Percentiles rank a stretch among this genome's conserved stretches.
Evolutionary conservation across 202 grass and related monocot species (phyloP).

Genomic region (Zizania palustris): DNA sequence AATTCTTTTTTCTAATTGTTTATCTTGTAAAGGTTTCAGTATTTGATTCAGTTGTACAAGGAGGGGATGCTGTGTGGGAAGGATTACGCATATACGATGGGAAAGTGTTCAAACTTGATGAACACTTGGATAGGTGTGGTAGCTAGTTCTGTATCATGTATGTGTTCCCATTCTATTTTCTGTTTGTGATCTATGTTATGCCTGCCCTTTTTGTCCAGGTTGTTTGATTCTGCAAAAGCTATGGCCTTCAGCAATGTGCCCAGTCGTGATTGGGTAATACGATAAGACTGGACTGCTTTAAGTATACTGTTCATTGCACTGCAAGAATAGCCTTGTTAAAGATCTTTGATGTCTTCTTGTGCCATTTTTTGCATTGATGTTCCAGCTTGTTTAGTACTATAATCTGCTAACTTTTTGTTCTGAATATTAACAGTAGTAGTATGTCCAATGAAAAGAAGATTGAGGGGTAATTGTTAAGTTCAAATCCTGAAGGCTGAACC

Average conservation of each 20-base stretch:
- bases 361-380: not conserved
- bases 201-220: constrained; percentile 48
- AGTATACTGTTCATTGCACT: constrained; percentile 26
- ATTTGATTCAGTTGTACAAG: constrained; percentile 99
- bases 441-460: constrained; percentile 30
- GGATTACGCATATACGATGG: constrained; percentile 90
- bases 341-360: not conserved
- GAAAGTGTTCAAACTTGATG: constrained; percentile 93
- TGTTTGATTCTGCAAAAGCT: constrained; percentile 97
- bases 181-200: constrained; percentile 22
- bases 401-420: constrained; percentile 11
- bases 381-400: constrained; percentile 3
- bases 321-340: constrained; percentile 25
- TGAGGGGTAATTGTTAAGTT: constrained; percentile 31
- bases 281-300: constrained; percentile 35
- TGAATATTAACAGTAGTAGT: constrained; percentile 21
- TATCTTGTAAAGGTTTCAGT: constrained; percentile 78
- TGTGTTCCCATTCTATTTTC: constrained; percentile 29
- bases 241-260: constrained; percentile 91
- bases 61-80: constrained; percentile 98
- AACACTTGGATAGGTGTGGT: constrained; percentile 91
- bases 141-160: constrained; percentile 26
- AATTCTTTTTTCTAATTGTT: constrained; percentile 43
- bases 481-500: constrained; percentile 33
- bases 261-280: constrained; percentile 72